Evolutionary conservation across 495 filamentous ascomycete species (phyloP), one percentile per base, ranked within the genome.

Genomic region (Trichoderma virens): DNA sequence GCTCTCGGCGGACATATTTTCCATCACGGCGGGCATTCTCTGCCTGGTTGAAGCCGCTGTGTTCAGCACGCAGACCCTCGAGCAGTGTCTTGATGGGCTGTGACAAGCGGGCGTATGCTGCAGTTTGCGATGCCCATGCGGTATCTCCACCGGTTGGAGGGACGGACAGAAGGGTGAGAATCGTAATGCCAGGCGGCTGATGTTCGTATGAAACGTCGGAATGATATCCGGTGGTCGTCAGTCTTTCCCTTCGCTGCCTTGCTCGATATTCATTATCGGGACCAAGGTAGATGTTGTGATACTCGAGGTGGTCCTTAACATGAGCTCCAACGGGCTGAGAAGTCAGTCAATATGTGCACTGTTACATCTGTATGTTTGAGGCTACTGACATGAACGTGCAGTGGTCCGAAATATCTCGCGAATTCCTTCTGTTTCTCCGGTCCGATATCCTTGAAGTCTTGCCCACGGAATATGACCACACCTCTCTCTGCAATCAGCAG

Each of bases 111-210:
- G 89, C 86, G 66, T 91, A 92, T 18, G 88, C 88, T 3, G 83
- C 88, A 63, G 88, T 89, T 65, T 90, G 87, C 3, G 86, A 89
- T 0, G 85, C 82, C 88, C 88, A 92, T 11, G 85, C 82, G 0
- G 89, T 92, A 66, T 92, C 90, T 27, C 90, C 90, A 39, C 90
- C 90, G 9, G 86, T 88, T 2, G 86, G 81, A 7, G 89, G 89
- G 0, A 87, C 88, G 1, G 83, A 82, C 1, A 91, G 78, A 1
- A 92, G 72, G 59, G 88, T 89, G 38, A 92, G 77, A 5, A 85
- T 84, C 6, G 89, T 92, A 70, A 90, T 90, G 2, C 86, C 88
- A 2, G 88, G 89, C n/a, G 90, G 88, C 69, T 92, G 89, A 38
- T 87, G 73, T 71, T 93, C 90, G 62, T 90, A 91, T 0, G 88